Conservation (phyloP, 2,329 filamentous ascomycete genomes). For the Hyphodiscus sp. region DNA sequence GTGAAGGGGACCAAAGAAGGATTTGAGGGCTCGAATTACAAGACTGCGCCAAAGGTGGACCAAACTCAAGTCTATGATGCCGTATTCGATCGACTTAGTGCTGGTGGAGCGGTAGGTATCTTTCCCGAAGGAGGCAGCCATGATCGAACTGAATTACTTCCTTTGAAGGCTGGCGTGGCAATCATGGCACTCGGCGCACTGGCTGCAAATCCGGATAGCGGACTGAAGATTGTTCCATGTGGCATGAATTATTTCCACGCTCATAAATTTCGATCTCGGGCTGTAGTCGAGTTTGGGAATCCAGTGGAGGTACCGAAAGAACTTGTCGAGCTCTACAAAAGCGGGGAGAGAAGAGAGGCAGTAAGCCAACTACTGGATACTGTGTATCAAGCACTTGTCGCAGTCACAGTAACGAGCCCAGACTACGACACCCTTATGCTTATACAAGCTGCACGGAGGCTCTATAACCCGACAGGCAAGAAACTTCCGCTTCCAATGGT, state of each 20-base stretch:
- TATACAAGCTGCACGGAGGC: slow-evolving; percentile 84
- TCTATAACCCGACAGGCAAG: slow-evolving; percentile 74
- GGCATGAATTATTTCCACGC: slow-evolving; percentile 99
- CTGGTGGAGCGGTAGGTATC: slow-evolving; percentile 87
- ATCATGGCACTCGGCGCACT: slow-evolving; percentile 95
- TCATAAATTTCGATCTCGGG: slow-evolving; percentile 94
- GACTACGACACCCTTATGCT: slow-evolving; percentile 88
- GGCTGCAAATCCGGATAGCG: slow-evolving; percentile 69
- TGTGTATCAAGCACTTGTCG: slow-evolving; percentile 53
- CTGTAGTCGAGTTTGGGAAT: slow-evolving; percentile 89
- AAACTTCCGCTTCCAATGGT: slow-evolving; percentile 16
- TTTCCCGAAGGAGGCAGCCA: slow-evolving; percentile 89
- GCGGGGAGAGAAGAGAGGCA: slow-evolving; percentile 76
- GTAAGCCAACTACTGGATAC: slow-evolving; percentile 78
- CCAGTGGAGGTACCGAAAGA: slow-evolving; percentile 80
- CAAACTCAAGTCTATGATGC: slow-evolving; percentile 90
- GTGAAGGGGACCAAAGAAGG: slow-evolving; percentile 30
- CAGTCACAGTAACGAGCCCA: slow-evolving; percentile 88
- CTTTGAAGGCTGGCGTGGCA: slow-evolving; percentile 87
- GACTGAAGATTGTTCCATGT: slow-evolving; percentile 89
- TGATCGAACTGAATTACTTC: slow-evolving; percentile 84
- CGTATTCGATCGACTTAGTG: slow-evolving; percentile 76
- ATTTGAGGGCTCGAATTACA: slow-evolving; percentile 75
- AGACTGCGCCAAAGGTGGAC: slow-evolving; percentile 86
- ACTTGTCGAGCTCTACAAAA: slow-evolving; percentile 78